Conservation (phyloP, 2,329 filamentous ascomycete species). For the Fragosphaeria purpurea region DNA sequence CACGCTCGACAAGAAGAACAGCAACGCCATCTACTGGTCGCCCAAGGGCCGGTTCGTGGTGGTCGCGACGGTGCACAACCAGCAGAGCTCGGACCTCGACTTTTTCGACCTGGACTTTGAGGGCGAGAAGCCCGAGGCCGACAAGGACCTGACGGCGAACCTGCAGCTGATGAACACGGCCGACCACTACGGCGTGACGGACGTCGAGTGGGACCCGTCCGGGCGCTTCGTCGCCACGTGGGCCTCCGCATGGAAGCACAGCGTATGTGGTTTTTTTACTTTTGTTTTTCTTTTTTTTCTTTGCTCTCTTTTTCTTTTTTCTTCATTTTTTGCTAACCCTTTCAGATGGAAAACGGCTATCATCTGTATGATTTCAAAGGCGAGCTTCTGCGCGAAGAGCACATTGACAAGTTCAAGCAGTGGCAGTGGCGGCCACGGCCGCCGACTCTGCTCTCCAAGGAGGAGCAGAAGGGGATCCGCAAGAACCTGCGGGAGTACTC, state of each 20-base stretch:
- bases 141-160: slow-evolving; percentile 92
- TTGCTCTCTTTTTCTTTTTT: not conserved
- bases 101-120: slow-evolving; percentile 98
- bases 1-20: slow-evolving; percentile 97
- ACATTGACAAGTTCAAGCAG: slow-evolving; percentile 96
- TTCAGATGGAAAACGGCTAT: slow-evolving; percentile 97
- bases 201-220: slow-evolving; percentile 96
- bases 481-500: slow-evolving; percentile 98
- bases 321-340: slow-evolving; percentile 4
- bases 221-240: slow-evolving; percentile 90
- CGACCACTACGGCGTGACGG: slow-evolving; percentile 95
- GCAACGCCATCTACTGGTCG: slow-evolving; percentile 99
- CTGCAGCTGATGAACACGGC: slow-evolving; percentile 86
- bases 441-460: slow-evolving; percentile 81
- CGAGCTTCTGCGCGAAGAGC: slow-evolving; percentile 78
- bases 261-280: slow-evolving; percentile 49
- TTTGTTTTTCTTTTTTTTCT: not conserved
- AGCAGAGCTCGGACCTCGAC: slow-evolving; percentile 88
- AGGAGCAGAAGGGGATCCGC: slow-evolving; percentile 95
- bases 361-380: slow-evolving; percentile 97
- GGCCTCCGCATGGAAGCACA: slow-evolving; percentile 91
- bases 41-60: slow-evolving; percentile 92
- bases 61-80: slow-evolving; percentile 83
- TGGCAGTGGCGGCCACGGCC: slow-evolving; percentile 90
- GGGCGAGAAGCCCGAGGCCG: slow-evolving; percentile 84